Evolutionary conservation across 2,329 filamentous ascomycete genomes (phyloP), one percentile per base, ranked within the genome.

Genomic region (Dactylellina cionopaga): DNA sequence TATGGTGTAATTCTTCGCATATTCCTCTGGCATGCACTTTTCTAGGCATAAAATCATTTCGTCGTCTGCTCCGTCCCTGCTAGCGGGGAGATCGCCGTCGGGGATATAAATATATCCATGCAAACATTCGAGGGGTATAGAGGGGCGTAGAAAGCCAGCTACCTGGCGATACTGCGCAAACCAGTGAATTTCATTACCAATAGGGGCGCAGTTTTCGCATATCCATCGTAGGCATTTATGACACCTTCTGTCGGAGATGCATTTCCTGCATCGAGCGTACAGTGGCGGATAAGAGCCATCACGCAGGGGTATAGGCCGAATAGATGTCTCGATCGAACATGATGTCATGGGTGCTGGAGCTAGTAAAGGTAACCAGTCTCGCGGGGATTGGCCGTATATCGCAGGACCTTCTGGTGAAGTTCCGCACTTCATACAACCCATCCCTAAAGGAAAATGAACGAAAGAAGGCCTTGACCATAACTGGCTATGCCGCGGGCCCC

Each of bases 381-480:
- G 11, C 1, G 65, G 65, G 1, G 65, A 51, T 33, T 49, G 24
- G 6, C 65, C 65, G 19, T 70, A 70, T 13, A 55, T n/a, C 2
- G 39, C 65, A 1, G 65, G 65, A 0, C 65, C 65, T 17, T 70
- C 56, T 15, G 65, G 65, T 13, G 65, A 63, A 13, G 65, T 63
- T 13, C 65, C 65, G 13, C 65, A 70, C 9, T 33, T 41, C 56
- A 70, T 70, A 17, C 56, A 70, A 1, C 55, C 55, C n/a, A 35
- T 17, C 15, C 55, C 65, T 3, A 70, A 17, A 10, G 56, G 47
- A 11, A 49, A 17, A 10, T 29, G 33, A 10, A 56, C 56, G 5
- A 63, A n/a, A n/a, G n/a, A n/a, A n/a, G n/a, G 17, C 13, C 17
- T 11, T 25, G 27, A 31, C 5, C 0, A 27, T 17, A 10, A 24